Conservation (phyloP, 129 eudicot species). For the Solidago caesia region DNA sequence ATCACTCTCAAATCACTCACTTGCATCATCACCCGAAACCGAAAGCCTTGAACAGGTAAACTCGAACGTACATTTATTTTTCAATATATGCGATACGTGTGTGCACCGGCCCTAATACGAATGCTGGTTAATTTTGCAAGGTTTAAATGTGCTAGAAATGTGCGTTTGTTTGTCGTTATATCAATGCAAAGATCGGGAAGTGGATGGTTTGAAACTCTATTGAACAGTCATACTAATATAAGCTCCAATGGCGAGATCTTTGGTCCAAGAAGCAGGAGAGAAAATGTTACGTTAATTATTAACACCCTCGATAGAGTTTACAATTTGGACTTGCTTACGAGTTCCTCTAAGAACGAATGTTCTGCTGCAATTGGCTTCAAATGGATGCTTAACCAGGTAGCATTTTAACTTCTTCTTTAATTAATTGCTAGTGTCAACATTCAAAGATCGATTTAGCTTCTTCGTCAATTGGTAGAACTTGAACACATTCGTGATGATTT, state of each 20-base stretch:
- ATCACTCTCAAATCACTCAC: constrained; percentile 36
- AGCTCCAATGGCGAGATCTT: constrained; percentile 95
- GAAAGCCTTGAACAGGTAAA: constrained; percentile 51
- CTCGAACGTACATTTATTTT: neutral
- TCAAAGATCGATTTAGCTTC: too few relatives aligned
- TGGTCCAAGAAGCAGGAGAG: constrained; percentile 59
- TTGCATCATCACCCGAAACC: constrained; percentile 65
- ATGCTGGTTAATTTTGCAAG: constrained; percentile 27
- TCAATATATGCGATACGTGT: neutral
- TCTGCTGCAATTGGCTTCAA: constrained; percentile 94
- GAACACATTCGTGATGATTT: constrained; percentile 18
- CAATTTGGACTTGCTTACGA: constrained; percentile 79
- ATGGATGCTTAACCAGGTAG: constrained; percentile 99
- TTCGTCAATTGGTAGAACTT: too few relatives aligned
- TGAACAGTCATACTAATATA: constrained; percentile 80
- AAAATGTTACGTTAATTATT: constrained; percentile 52
- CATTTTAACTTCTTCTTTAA: neutral
- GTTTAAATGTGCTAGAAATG: constrained; percentile 63
- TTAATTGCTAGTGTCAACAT: too few relatives aligned
- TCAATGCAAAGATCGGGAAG: constrained; percentile 97
- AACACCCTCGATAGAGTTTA: constrained; percentile 76
- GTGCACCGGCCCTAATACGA: neutral
- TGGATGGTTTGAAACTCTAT: constrained; percentile 92
- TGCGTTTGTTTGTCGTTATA: constrained; percentile 67
- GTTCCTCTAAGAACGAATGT: constrained; percentile 88